phyloP scores from a whole-genome alignment of 140 eudicot genomes.

The Senecio squalidus region DNA sequence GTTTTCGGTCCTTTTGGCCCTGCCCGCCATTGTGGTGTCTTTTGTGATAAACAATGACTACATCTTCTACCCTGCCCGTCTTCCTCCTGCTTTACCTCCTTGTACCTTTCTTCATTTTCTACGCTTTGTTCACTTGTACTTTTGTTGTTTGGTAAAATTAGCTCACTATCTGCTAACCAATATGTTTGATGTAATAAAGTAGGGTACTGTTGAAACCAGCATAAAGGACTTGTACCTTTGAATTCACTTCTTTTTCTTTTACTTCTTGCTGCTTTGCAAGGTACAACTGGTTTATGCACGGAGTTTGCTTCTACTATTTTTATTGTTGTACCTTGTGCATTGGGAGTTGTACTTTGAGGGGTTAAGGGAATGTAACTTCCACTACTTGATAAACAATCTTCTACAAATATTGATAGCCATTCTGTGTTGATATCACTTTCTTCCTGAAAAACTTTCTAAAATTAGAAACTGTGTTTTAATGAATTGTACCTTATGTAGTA shows the following conservation, averaged over 20 bases:
- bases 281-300: constrained; percentile 26
- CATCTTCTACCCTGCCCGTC: constrained; percentile 31
- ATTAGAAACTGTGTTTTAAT: background rate
- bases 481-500: constrained; percentile 8
- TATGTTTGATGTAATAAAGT: constrained; percentile 31
- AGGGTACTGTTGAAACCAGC: constrained; percentile 22
- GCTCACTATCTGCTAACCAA: constrained; percentile 45
- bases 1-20: constrained; percentile 44
- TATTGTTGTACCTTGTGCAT: constrained; percentile 18
- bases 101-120: constrained; percentile 12
- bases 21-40: constrained; percentile 47
- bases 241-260: constrained; percentile 27
- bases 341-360: constrained; percentile 8
- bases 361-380: constrained; percentile 26
- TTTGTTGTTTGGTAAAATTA: constrained; percentile 23
- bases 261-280: constrained; percentile 38
- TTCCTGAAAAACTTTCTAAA: constrained; percentile 23
- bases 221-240: constrained; percentile 22
- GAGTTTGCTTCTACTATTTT: constrained; percentile 2
- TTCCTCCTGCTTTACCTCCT: constrained; percentile 12
- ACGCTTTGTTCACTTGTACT: constrained; percentile 20
- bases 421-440: constrained; percentile 37
- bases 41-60: constrained; percentile 38
- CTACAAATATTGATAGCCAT: constrained; percentile 47
- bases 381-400: constrained; percentile 42